Percentiles rank a stretch among this genome's conserved stretches.
phyloP scores from a whole-genome alignment of 2,329 filamentous ascomycete species.

The Curvularia sp. region DNA sequence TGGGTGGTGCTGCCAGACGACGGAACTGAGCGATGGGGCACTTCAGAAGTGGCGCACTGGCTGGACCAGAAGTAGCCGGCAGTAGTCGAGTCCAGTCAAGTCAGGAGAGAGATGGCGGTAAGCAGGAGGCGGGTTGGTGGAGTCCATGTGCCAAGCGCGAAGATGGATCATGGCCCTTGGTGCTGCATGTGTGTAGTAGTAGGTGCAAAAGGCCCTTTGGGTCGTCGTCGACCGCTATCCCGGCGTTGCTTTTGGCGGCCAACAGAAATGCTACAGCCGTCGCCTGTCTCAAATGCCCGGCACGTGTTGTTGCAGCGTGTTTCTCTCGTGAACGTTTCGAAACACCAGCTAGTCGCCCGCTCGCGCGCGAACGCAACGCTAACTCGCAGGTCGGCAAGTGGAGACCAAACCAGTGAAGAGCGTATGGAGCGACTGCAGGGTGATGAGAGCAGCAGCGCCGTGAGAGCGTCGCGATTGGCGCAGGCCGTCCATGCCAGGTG shows the following conservation, averaged over 20 bases:
- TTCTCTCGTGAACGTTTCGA: neutral
- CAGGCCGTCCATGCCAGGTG: neutral
- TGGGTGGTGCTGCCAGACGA: slow-evolving; percentile 43
- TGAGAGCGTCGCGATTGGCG: slow-evolving; percentile 5
- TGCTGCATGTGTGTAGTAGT: neutral
- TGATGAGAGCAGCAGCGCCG: neutral
- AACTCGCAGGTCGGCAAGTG: slow-evolving; percentile 3
- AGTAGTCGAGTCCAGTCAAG: neutral
- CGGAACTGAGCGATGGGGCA: slow-evolving; percentile 35
- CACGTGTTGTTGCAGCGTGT: neutral
- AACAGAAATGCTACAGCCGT: neutral
- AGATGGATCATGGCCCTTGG: neutral
- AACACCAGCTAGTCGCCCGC: neutral
- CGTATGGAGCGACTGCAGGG: slow-evolving; percentile 3
- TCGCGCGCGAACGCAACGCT: neutral
- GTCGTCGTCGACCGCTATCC: neutral
- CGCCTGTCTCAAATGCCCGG: neutral
- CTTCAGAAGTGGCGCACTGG: slow-evolving; percentile 27
- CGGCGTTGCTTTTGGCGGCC: neutral
- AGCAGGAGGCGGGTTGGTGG: neutral
- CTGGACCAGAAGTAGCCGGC: slow-evolving; percentile 5
- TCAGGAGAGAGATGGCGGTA: neutral
- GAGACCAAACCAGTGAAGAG: slow-evolving; percentile 2
- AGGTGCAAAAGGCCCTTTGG: too few relatives aligned
- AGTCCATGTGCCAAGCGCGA: slow-evolving; percentile 1